These are phyloP conservation scores for Pseudogymnoascus destructans DNA, from an alignment of 2,329 filamentous ascomycete species.

Conservation along the genomic window DNA sequence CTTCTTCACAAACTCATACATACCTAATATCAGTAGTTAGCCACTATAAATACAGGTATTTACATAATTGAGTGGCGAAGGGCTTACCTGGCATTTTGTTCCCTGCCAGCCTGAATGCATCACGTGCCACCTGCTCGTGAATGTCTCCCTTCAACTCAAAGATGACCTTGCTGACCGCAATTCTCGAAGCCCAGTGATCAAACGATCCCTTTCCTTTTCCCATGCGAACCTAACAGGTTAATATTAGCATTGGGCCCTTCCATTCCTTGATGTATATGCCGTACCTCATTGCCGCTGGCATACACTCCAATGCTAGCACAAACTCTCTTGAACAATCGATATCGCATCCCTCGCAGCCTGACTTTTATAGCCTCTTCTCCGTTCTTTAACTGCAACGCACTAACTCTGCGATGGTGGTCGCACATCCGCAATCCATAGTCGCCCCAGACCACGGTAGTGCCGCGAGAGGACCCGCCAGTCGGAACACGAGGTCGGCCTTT, in stretches of 20 bases:
- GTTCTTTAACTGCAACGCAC: constrained; percentile 71
- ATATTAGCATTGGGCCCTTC: background rate
- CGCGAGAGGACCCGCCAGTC: constrained; percentile 81
- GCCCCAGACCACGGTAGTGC: constrained; percentile 91
- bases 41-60: background rate
- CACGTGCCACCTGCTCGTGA: constrained; percentile 86
- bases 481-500: constrained; percentile 81
- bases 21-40: constrained; percentile 34
- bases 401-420: constrained; percentile 86
- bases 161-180: constrained; percentile 80
- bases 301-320: constrained; percentile 91
- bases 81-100: constrained; percentile 81
- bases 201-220: constrained; percentile 97
- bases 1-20: constrained; percentile 90
- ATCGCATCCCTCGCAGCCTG: constrained; percentile 79
- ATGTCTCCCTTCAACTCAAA: constrained; percentile 86
- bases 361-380: constrained; percentile 89
- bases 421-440: constrained; percentile 90
- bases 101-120: constrained; percentile 86
- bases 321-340: constrained; percentile 81
- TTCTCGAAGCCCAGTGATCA: constrained; percentile 86
- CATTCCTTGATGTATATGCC: constrained; percentile 17
- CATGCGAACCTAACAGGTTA: constrained; percentile 64
- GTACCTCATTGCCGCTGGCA: constrained; percentile 80
- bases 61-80: constrained; percentile 24